These are phyloP conservation scores for Coleophoma cylindrospora DNA, from an alignment of 2,329 filamentous ascomycete species.

Conservation along the genomic window DNA sequence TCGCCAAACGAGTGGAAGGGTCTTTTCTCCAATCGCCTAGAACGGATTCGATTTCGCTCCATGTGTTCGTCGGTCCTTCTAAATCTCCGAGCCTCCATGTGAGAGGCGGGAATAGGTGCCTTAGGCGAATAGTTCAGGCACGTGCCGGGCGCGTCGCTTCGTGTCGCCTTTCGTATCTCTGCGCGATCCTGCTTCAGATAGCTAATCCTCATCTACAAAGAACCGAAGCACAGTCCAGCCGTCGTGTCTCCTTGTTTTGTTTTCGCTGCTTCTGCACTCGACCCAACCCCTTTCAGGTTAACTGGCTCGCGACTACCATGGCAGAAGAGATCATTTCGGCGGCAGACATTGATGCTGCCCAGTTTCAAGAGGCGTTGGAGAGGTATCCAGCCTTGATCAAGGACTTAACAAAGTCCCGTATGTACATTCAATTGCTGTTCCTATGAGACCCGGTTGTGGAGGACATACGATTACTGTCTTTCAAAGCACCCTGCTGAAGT, in stretches of 20 bases:
- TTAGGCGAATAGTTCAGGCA: too few relatives aligned
- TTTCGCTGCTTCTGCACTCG: not conserved
- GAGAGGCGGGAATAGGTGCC: too few relatives aligned
- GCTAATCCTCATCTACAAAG: too few relatives aligned
- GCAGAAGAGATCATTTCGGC: conserved; percentile 15
- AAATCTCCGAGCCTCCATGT: too few relatives aligned
- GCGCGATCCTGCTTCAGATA: too few relatives aligned
- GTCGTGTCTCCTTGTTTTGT: conserved; percentile 2
- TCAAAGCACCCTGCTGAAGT: not conserved
- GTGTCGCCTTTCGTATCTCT: too few relatives aligned
- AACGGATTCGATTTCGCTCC: too few relatives aligned
- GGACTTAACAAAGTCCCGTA: conserved; percentile 15
- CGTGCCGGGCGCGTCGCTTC: too few relatives aligned
- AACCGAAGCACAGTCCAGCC: not conserved
- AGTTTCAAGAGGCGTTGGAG: conserved; percentile 22
- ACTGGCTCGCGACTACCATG: not conserved
- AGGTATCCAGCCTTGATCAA: conserved; percentile 21
- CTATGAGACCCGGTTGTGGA: not conserved
- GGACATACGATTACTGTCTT: not conserved
- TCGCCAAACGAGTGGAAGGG: too few relatives aligned
- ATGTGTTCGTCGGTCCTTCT: too few relatives aligned
- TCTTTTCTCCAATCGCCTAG: too few relatives aligned
- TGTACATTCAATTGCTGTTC: conserved; percentile 3
- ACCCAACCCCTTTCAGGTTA: not conserved
- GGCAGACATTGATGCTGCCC: conserved; percentile 14